Percentiles rank a stretch among this genome's conserved stretches.
Conservation (phyloP, 140 eudicot genomes). For the Oenanthe javanica region DNA sequence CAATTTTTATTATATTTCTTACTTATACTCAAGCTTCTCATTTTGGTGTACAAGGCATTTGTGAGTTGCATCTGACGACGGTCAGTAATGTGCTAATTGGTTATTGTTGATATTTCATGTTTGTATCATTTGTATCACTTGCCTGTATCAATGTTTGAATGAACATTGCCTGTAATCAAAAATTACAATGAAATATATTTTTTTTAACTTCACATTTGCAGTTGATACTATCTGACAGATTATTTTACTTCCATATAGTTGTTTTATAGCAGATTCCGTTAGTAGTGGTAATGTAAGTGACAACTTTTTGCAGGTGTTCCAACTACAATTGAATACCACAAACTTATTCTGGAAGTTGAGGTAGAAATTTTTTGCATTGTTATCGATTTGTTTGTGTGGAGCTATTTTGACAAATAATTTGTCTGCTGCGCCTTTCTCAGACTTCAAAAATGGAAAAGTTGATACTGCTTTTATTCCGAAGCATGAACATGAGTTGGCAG, state of each 20-base stretch:
- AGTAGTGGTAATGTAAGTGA: background rate
- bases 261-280: background rate
- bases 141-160: no score
- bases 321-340: slow-evolving; percentile 89
- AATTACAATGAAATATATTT: background rate
- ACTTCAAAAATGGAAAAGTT: slow-evolving; percentile 88
- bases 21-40: background rate
- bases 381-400: background rate
- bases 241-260: background rate
- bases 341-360: slow-evolving; percentile 89
- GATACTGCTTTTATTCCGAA: slow-evolving; percentile 97
- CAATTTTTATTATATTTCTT: background rate
- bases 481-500: slow-evolving; percentile 78
- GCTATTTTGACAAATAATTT: background rate
- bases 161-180: no score
- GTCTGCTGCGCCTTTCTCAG: slow-evolving; percentile 24
- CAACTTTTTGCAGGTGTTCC: slow-evolving; percentile 65
- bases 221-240: background rate
- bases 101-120: background rate
- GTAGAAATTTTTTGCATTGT: slow-evolving; percentile 19
- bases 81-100: background rate
- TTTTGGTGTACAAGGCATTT: background rate
- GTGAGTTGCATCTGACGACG: background rate
- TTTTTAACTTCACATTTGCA: background rate
- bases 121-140: no score